phyloP scores from a whole-genome alignment of 2,329 filamentous ascomycete species.

The Aspergillus cejpii region DNA sequence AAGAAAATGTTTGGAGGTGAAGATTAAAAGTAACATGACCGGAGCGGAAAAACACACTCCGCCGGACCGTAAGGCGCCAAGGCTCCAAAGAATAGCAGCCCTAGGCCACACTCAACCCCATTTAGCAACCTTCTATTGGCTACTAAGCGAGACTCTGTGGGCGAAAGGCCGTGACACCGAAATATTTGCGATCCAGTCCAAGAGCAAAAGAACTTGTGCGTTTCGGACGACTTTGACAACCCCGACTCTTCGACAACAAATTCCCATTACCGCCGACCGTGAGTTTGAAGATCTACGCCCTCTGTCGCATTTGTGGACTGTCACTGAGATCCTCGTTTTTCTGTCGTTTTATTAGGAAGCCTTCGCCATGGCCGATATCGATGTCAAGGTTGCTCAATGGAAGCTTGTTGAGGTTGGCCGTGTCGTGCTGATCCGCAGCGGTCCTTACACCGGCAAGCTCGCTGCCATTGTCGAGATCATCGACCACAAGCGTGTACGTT shows the following conservation, averaged over 20 bases:
- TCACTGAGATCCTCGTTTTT: constrained; percentile 24
- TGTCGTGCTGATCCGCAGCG: constrained; percentile 82
- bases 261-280: constrained; percentile 30
- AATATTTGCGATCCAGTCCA: constrained; percentile 34
- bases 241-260: constrained; percentile 39
- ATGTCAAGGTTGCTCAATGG: constrained; percentile 77
- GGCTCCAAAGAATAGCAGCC: constrained; percentile 23
- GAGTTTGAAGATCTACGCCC: constrained; percentile 21
- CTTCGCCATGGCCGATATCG: constrained; percentile 74
- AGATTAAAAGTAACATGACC: constrained; percentile 17
- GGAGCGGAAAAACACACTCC: constrained; percentile 21
- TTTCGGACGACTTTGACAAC: constrained; percentile 34
- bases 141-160: constrained; percentile 40
- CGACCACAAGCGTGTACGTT: constrained; percentile 99
- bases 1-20: constrained; percentile 18
- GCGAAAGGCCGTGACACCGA: constrained; percentile 31
- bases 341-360: constrained; percentile 45
- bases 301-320: constrained; percentile 12
- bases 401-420: constrained; percentile 98
- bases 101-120: constrained; percentile 29
- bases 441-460: constrained; percentile 75
- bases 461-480: constrained; percentile 98
- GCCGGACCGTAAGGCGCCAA: constrained; percentile 10
- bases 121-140: constrained; percentile 26
- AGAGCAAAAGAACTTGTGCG: constrained; percentile 26